A percentile compares a stretch with the other conserved stretches of the same genome.
phyloP scores from a whole-genome alignment of 2,329 filamentous ascomycete genomes.

The Ophiognomonia clavigignenti-juglandacearum region DNA sequence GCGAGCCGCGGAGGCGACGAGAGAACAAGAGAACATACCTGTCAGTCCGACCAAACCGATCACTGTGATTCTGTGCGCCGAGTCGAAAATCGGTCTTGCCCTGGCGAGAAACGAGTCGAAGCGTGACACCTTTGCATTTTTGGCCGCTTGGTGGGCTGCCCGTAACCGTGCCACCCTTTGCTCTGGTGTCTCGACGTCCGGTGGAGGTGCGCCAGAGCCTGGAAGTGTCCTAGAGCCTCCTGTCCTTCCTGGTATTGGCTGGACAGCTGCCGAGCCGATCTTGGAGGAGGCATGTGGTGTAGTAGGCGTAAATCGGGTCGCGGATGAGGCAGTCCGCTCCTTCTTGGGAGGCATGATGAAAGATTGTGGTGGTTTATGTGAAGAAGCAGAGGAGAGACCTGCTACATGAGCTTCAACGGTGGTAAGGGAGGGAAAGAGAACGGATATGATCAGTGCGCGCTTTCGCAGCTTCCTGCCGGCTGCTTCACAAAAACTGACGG shows the following conservation, averaged over 20 bases:
- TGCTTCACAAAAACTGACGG: constrained; percentile 1
- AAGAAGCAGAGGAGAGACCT: background rate
- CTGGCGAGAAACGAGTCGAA: constrained; percentile 45
- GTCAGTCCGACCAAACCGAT: constrained; percentile 52
- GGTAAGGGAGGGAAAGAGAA: background rate
- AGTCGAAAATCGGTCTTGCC: constrained; percentile 48
- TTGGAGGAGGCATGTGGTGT: constrained; percentile 67
- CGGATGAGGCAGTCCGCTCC: constrained; percentile 66
- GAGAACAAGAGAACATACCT: constrained; percentile 32
- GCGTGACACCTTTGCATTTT: constrained; percentile 50
- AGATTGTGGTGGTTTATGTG: background rate
- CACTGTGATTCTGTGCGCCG: constrained; percentile 51
- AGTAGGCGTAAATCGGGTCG: constrained; percentile 72
- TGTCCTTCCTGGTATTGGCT: constrained; percentile 16
- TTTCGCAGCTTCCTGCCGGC: background rate
- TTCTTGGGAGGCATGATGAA: constrained; percentile 12
- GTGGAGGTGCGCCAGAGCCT: constrained; percentile 5
- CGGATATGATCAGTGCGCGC: background rate
- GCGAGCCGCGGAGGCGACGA: background rate
- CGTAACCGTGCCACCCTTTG: constrained; percentile 65
- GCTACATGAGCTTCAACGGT: background rate
- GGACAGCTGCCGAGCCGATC: constrained; percentile 21
- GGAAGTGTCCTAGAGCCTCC: constrained; percentile 7
- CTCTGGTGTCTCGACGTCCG: constrained; percentile 55
- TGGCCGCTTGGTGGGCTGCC: constrained; percentile 62